Conservation (phyloP, 2,329 filamentous ascomycete species). For the Colletotrichum magnum region DNA sequence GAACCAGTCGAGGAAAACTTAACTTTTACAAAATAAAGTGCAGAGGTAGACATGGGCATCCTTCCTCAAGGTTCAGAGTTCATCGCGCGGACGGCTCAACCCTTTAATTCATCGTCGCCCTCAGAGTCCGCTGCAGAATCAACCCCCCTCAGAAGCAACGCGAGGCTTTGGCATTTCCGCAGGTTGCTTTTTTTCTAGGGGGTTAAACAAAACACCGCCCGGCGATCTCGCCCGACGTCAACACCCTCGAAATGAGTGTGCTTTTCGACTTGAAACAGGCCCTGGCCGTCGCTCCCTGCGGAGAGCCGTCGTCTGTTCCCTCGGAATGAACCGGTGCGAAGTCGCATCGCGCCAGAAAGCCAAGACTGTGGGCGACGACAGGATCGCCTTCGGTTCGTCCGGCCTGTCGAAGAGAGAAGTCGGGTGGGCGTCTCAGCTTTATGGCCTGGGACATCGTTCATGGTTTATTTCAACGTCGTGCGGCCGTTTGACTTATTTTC, state of each 20-base stretch:
- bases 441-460: not conserved
- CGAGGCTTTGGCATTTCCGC: not conserved
- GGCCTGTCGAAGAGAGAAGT: not conserved
- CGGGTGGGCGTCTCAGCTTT: conserved; percentile 25
- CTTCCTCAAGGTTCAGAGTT: conserved; percentile 11
- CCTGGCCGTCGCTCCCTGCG: conserved; percentile 3
- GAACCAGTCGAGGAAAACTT: not conserved
- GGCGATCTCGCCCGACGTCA: conserved; percentile 3
- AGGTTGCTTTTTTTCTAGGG: not conserved
- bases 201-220: not conserved
- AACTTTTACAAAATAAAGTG: not conserved
- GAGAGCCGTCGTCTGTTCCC: conserved; percentile 17
- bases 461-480: conserved; percentile 15
- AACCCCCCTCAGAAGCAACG: not conserved
- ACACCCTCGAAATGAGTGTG: conserved; percentile 3
- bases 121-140: not conserved
- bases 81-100: not conserved
- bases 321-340: conserved; percentile 35
- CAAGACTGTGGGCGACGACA: conserved; percentile 15
- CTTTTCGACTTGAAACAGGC: conserved; percentile 25
- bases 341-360: conserved; percentile 26
- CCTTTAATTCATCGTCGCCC: conserved; percentile 14
- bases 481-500: too few relatives aligned
- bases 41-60: conserved; percentile 2
- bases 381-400: conserved; percentile 20